Evolutionary conservation across 1,284 basidiomycete species (phyloP), one percentile per base, ranked within the genome.

Genomic region (Agroathelia rolfsii): DNA sequence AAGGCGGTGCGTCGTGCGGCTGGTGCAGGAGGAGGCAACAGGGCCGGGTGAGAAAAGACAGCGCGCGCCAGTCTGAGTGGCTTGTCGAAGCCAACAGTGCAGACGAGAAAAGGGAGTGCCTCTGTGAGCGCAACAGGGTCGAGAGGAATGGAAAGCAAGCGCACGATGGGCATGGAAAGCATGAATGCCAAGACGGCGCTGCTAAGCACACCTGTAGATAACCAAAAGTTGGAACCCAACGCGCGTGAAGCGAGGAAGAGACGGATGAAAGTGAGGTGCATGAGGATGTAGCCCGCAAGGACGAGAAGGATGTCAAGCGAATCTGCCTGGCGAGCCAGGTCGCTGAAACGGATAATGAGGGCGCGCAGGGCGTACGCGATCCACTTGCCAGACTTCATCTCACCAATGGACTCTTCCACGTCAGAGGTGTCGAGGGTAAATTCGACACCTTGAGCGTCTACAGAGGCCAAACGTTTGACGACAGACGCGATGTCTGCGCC

Each of bases 61-160:
- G 92, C 86, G 17, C 83, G 73, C 0, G 92, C 92, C 24, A 98
- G 76, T 8, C 88, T 75, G 39, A 93, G 82, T 0, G 93, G 94
- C 59, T 98, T 98, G 61, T 98, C 94, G 53, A 97, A 98, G 9
- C 94, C 94, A 37, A 98, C 81, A 1, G 89, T 94, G 56, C 95
- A 95, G 26, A 98, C 93, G 23, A 98, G 69, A 77, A 98, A 98
- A 0, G 94, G 94, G 2, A 98, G 69, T 0, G 94, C 93, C 56
- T 98, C 95, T 10, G 88, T 92, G 20, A 98, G 68, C 11, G 83
- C 79, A 37, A 98, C 82, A 2, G 89, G 89, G 56, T 98, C 92
- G 46, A 98, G 81, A 5, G 81, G 82, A 35, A 98, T 88, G 42
- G 73, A 69, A 39, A 95, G 66, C 28, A 81, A 69, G 54, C 86